Evolutionary conservation across 2,329 filamentous ascomycete species (phyloP), one percentile per base, ranked within the genome.

Genomic region (Penicillium sp.): DNA sequence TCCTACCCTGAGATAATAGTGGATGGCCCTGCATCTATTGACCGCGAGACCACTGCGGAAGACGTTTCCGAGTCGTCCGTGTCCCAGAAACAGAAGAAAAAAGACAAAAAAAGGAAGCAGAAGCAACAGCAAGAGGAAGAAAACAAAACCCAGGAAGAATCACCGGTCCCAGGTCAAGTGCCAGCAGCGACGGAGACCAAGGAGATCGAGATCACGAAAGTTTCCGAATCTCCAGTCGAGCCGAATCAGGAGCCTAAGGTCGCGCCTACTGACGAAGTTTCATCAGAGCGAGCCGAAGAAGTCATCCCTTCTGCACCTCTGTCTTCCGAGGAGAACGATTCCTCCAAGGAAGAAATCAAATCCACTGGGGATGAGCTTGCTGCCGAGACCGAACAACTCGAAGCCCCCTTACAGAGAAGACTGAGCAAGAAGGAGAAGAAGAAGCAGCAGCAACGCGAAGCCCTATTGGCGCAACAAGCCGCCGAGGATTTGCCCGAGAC

Each of bases 371-470:
- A 45, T 16, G 47, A 47, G 28, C 23, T 47, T 42, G 33, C 31
- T 15, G 28, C 44, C 5, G 38, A 56, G 4, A 15, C 45, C 4
- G 57, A 54, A 29, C 31, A 50, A 13, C 6, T 42, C 12, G 57
- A 60, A 12, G 26, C 51, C 6, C 28, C 44, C 1, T 24, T 54
- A 7, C 52, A 53, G 16, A 60, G 53, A 34, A 64, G 65, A 29
- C 44, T 58, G 47, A 65, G 58, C 53, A 67, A 68, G 46, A 68
- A 67, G 29, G 56, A 66, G 31, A 65, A 59, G 51, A 61, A 67
- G 48, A 63, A 65, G 50, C 56, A 65, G 47, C 54, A 65, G 31
- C 54, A 65, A 29, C 61, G 58, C 15, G 47, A 64, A 46, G 60
- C 56, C 29, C 42, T 61, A 24, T 51, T 54, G 51, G 43, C 53